A percentile compares a stretch with the other conserved stretches of the same genome.
Conservation (phyloP, 1,284 basidiomycete species). For the Cutaneotrichosporon sp. region DNA sequence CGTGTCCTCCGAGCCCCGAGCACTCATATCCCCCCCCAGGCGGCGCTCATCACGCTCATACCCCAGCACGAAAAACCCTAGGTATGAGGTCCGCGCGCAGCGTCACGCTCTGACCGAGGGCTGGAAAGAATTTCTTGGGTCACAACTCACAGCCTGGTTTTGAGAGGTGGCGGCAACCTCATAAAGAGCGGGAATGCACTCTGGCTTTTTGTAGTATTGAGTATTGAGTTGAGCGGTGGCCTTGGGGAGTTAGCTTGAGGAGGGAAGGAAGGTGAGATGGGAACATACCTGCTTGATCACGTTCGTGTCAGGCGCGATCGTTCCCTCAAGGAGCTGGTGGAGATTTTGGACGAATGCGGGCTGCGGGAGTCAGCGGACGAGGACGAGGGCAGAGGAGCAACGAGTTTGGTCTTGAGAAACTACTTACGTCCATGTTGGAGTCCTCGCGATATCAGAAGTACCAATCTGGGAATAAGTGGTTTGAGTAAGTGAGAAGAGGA, state of each 20-base stretch:
- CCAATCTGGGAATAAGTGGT: not conserved
- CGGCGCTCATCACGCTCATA: no score
- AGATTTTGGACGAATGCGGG: conserved; percentile 57
- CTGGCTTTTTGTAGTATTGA: conserved; percentile 84
- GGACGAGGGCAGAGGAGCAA: no score
- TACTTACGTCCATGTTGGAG: conserved; percentile 25
- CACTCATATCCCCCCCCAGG: no score
- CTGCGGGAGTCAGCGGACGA: no score
- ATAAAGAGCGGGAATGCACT: conserved; percentile 86
- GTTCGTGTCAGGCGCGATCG: conserved; percentile 77
- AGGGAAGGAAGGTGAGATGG: no score
- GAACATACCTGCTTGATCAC: conserved; percentile 75
- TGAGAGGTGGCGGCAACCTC: conserved; percentile 81
- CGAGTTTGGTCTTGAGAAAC: not conserved
- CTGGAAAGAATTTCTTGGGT: not conserved
- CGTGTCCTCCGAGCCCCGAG: not conserved
- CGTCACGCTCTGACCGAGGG: not conserved
- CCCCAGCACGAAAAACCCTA: no score
- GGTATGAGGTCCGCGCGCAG: not conserved
- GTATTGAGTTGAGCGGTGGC: conserved; percentile 87
- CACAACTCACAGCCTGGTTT: conserved; percentile 49
- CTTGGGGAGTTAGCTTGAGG: conserved; percentile 50
- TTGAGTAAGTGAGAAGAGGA: no score
- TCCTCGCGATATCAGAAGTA: no score
- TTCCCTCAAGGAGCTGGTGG: conserved; percentile 76